These are phyloP conservation scores for Lipomyces chichibuensis DNA, from an alignment of 805 yeast species.

Conservation along the genomic window DNA sequence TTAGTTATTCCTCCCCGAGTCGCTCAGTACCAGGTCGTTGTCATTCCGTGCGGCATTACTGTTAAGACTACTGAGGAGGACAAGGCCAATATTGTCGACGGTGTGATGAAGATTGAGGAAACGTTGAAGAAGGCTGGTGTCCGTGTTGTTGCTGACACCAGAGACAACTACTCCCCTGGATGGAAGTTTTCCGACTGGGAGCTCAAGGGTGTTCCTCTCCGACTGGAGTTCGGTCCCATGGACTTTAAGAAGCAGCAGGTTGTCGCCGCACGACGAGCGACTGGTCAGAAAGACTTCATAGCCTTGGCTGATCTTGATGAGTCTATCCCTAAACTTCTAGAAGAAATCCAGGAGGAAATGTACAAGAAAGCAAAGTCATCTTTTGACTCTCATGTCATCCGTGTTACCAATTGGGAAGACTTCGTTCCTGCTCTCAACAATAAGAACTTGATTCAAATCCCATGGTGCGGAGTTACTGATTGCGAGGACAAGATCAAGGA, in stretches of 20 bases:
- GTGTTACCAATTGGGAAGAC: slow-evolving; percentile 83
- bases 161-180: slow-evolving; percentile 95
- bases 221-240: slow-evolving; percentile 95
- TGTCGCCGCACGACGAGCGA: slow-evolving; percentile 91
- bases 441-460: slow-evolving; percentile 87
- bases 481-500: slow-evolving; percentile 98
- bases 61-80: slow-evolving; percentile 79
- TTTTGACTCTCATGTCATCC: slow-evolving; percentile 80
- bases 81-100: slow-evolving; percentile 66
- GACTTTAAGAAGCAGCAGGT: slow-evolving; percentile 81
- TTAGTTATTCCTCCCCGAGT: slow-evolving; percentile 97
- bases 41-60: slow-evolving; percentile 94
- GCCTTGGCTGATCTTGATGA: slow-evolving; percentile 65
- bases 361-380: slow-evolving; percentile 77
- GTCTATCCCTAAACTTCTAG: slow-evolving; percentile 74
- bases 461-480: slow-evolving; percentile 95
- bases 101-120: slow-evolving; percentile 70
- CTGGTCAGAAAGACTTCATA: slow-evolving; percentile 71
- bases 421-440: slow-evolving; percentile 90
- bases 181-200: slow-evolving; percentile 99
- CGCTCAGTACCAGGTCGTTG: slow-evolving; percentile 87
- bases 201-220: slow-evolving; percentile 90
- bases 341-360: slow-evolving; percentile 75
- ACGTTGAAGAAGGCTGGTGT: slow-evolving; percentile 63
- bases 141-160: slow-evolving; percentile 81